Percentiles rank a stretch among this genome's conserved stretches.
Evolutionary conservation across 1,284 basidiomycete genomes (phyloP).

Genomic region (Xanthoconium separans): DNA sequence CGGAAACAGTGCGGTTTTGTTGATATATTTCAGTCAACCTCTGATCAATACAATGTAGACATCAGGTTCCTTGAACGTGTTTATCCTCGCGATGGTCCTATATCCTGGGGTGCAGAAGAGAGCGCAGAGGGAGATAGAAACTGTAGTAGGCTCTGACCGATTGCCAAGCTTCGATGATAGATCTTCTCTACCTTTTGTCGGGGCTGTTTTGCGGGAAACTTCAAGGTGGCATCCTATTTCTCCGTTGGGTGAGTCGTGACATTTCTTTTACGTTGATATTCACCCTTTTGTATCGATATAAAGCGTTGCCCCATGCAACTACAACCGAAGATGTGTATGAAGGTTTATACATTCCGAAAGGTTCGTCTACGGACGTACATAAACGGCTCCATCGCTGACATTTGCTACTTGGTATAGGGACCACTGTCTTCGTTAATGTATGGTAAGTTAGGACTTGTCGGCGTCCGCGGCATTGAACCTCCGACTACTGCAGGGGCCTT

Average conservation of each 20-base stretch:
- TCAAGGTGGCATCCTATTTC: constrained; percentile 49
- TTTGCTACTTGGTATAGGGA: constrained; percentile 17
- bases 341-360: constrained; percentile 43
- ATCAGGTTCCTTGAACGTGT: constrained; percentile 42
- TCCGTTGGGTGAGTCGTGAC: constrained; percentile 40
- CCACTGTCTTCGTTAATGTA: constrained; percentile 44
- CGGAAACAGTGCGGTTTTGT: constrained; percentile 25
- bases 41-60: constrained; percentile 35
- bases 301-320: constrained; percentile 45
- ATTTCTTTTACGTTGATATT: not conserved
- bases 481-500: constrained; percentile 39
- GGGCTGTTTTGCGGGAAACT: constrained; percentile 52
- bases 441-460: constrained; percentile 35
- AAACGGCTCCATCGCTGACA: not conserved
- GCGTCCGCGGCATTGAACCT: not conserved
- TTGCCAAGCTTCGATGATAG: constrained; percentile 43
- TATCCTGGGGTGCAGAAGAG: constrained; percentile 43
- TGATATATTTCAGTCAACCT: not conserved
- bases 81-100: constrained; percentile 52
- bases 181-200: constrained; percentile 42
- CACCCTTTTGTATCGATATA: not conserved
- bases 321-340: constrained; percentile 43
- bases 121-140: constrained; percentile 47
- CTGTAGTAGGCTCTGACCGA: constrained; percentile 36
- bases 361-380: constrained; percentile 8